Evolutionary conservation across 257 asterid genomes (phyloP).

Genomic region (Lantana camara): DNA sequence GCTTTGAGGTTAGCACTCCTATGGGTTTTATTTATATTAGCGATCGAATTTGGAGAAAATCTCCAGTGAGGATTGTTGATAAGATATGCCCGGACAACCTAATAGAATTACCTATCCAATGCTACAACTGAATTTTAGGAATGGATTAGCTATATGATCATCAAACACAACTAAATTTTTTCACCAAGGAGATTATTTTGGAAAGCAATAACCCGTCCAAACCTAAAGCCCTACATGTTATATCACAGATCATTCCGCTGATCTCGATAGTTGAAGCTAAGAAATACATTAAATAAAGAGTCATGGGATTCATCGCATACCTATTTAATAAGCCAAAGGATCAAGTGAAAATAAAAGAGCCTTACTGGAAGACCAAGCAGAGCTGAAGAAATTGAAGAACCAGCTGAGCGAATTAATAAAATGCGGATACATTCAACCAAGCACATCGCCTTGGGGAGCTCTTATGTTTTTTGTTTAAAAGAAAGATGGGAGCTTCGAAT

Average conservation of each 20-base stretch:
- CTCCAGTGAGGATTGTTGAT: too few relatives aligned
- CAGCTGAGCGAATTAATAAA: neutral
- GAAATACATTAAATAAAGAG: too few relatives aligned
- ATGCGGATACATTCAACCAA: neutral
- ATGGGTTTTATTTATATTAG: too few relatives aligned
- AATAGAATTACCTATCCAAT: neutral
- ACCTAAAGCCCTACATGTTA: too few relatives aligned
- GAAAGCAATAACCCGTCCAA: neutral
- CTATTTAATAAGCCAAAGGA: neutral
- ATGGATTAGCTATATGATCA: neutral
- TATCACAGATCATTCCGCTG: neutral
- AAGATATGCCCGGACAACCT: too few relatives aligned
- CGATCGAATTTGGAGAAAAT: too few relatives aligned
- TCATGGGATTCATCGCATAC: neutral
- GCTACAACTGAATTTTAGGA: neutral
- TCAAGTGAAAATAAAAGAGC: neutral
- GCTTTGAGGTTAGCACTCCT: too few relatives aligned
- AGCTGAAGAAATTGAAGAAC: neutral
- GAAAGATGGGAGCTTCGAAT: too few relatives aligned
- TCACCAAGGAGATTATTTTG: neutral
- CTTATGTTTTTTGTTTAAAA: neutral
- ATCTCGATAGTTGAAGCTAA: neutral
- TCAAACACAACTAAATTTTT: neutral
- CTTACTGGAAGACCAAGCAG: neutral
- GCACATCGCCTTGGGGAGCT: neutral